Percentiles rank a stretch among this genome's conserved stretches.
phyloP scores from a whole-genome alignment of 495 filamentous ascomycete genomes.

The Neurospora sp. region DNA sequence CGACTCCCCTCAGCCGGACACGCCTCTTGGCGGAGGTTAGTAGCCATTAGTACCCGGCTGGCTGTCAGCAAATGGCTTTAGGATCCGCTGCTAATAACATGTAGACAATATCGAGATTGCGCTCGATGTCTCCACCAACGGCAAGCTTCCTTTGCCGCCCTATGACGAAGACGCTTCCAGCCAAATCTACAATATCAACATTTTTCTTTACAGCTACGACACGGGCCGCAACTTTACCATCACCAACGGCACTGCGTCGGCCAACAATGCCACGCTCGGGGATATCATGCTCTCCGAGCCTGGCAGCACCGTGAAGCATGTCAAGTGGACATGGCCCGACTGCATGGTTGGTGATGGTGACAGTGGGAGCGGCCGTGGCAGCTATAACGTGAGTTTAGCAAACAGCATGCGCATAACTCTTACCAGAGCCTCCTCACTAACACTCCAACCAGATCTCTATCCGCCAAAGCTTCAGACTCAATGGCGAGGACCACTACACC shows the following conservation, averaged over 20 bases:
- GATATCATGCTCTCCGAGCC: constrained; percentile 51
- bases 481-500: constrained; percentile 53
- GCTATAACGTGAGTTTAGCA: constrained; percentile 34
- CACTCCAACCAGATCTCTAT: constrained; percentile 43
- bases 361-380: constrained; percentile 29
- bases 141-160: constrained; percentile 48
- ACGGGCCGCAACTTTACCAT: constrained; percentile 57
- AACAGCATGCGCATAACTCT: background rate
- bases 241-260: constrained; percentile 50
- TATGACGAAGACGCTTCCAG: constrained; percentile 37
- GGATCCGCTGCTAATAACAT: background rate
- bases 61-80: background rate
- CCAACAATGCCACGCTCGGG: constrained; percentile 45
- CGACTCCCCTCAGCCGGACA: constrained; percentile 55
- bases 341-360: constrained; percentile 50
- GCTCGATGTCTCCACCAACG: constrained; percentile 55
- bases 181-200: constrained; percentile 50
- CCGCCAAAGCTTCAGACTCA: constrained; percentile 55
- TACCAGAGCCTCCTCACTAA: no score
- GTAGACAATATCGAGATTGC: constrained; percentile 53
- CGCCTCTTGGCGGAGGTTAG: constrained; percentile 54
- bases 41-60: background rate
- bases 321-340: constrained; percentile 57
- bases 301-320: constrained; percentile 57
- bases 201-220: constrained; percentile 53